Conservation (phyloP, 2,329 filamentous ascomycete genomes). For the Hawksworthiomyces lignivorus region DNA sequence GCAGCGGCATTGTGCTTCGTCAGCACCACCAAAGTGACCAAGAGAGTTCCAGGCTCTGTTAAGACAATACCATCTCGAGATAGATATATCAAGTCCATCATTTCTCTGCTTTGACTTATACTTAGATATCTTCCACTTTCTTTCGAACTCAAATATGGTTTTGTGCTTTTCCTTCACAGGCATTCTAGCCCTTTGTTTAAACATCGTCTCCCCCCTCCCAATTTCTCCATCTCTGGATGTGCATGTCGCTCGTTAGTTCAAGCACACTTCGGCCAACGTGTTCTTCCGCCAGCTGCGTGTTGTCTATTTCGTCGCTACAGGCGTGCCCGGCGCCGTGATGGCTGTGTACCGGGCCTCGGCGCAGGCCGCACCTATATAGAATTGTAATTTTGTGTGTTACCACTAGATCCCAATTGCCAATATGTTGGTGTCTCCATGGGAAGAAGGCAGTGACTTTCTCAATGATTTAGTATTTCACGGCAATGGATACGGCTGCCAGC, state of each 20-base stretch:
- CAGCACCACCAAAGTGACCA: too few species aligned
- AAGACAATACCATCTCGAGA: too few species aligned
- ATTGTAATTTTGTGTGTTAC: conserved; percentile 49
- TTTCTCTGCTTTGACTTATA: too few species aligned
- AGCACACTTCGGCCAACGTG: conserved; percentile 49
- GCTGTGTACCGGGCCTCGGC: conserved; percentile 59
- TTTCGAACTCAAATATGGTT: too few species aligned
- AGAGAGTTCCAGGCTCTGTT: too few species aligned
- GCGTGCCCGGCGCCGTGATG: conserved; percentile 18
- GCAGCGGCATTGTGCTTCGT: too few species aligned
- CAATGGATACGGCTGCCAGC: conserved; percentile 49
- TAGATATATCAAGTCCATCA: too few species aligned
- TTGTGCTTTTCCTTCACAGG: too few species aligned
- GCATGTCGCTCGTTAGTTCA: conserved; percentile 33
- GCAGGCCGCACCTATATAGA: conserved; percentile 54
- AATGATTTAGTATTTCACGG: conserved; percentile 65
- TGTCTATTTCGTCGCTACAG: conserved; percentile 17
- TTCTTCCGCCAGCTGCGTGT: conserved; percentile 26
- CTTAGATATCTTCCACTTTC: too few species aligned
- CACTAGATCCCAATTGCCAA: conserved; percentile 34
- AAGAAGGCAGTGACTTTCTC: conserved; percentile 58
- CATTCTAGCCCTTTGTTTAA: too few species aligned
- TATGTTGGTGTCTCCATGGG: conserved; percentile 55
- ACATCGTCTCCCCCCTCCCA: too few species aligned
- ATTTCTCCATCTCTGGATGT: too few species aligned